These are phyloP conservation scores for Ehretia macrophylla DNA, from an alignment of 257 asterid genomes.

Conservation along the genomic window DNA sequence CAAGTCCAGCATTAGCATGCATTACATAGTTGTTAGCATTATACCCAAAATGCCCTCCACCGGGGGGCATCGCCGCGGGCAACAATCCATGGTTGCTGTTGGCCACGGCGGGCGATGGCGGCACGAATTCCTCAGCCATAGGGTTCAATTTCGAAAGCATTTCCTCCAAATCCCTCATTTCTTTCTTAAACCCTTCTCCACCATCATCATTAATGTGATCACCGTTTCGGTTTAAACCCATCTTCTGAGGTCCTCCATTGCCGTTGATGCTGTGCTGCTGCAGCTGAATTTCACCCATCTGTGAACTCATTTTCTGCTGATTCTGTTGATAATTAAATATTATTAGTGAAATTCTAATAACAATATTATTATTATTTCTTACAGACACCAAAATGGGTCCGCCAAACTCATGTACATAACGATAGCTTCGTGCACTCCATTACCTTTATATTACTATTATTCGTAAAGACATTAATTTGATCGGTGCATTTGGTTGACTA, in stretches of 20 bases:
- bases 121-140: conserved; percentile 67
- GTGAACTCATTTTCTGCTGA: conserved; percentile 25
- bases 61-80: neutral
- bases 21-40: conserved; percentile 45
- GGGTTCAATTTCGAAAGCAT: conserved; percentile 59
- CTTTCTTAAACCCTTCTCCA: conserved; percentile 54
- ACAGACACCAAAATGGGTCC: no score
- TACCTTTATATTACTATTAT: no score
- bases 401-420: no score
- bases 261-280: conserved; percentile 26
- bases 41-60: conserved; percentile 53
- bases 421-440: no score
- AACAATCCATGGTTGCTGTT: conserved; percentile 6
- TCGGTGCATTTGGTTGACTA: conserved; percentile 38
- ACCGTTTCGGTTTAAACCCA: conserved; percentile 2
- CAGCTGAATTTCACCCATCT: conserved; percentile 1
- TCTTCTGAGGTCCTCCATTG: conserved; percentile 16
- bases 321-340: conserved; percentile 5
- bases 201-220: conserved; percentile 29
- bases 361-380: neutral
- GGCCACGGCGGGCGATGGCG: conserved; percentile 27
- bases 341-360: neutral
- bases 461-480: conserved; percentile 29
- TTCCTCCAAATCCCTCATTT: conserved; percentile 55
- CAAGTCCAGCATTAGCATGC: conserved; percentile 44